phyloP scores from a whole-genome alignment of 192 early-diverging fungal species.

The Lobosporangium transversale region DNA sequence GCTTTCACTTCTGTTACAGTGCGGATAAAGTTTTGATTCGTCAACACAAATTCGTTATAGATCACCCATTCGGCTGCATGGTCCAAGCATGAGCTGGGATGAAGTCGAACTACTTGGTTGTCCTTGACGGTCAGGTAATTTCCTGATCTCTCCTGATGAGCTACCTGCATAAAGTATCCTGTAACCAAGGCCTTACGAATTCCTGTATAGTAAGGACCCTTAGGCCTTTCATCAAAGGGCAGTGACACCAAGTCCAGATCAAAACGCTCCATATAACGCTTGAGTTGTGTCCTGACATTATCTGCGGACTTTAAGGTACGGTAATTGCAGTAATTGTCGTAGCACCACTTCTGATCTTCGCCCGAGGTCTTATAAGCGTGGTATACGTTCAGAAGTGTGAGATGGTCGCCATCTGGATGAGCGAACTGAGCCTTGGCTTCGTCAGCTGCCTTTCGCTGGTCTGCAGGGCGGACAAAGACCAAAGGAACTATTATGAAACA shows the following conservation, averaged over 20 bases:
- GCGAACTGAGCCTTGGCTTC: constrained; percentile 93
- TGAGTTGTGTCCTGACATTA: constrained; percentile 90
- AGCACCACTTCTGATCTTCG: constrained; percentile 90
- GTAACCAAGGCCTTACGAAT: constrained; percentile 90
- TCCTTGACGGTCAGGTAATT: constrained; percentile 96
- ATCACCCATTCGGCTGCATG: constrained; percentile 98
- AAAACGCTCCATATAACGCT: constrained; percentile 80
- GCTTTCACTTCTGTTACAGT: constrained; percentile 89
- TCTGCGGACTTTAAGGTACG: constrained; percentile 92
- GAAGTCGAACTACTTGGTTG: constrained; percentile 94
- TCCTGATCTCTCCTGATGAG: constrained; percentile 88
- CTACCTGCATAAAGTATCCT: constrained; percentile 99
- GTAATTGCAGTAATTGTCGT: constrained; percentile 91
- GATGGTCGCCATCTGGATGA: constrained; percentile 95
- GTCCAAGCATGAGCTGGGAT: constrained; percentile 89
- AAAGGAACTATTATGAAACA: constrained; percentile 76
- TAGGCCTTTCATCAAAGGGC: constrained; percentile 71
- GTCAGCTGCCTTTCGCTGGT: constrained; percentile 88
- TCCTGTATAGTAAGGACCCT: constrained; percentile 81
- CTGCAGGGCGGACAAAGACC: constrained; percentile 91
- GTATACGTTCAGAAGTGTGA: constrained; percentile 97
- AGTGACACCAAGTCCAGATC: constrained; percentile 77
- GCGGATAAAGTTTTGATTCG: constrained; percentile 95
- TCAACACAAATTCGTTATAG: constrained; percentile 99
- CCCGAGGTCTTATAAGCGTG: constrained; percentile 81